Base-by-base conservation (phyloP, 768 basidiomycete species). In the Leccinum subtestaceum region DNA sequence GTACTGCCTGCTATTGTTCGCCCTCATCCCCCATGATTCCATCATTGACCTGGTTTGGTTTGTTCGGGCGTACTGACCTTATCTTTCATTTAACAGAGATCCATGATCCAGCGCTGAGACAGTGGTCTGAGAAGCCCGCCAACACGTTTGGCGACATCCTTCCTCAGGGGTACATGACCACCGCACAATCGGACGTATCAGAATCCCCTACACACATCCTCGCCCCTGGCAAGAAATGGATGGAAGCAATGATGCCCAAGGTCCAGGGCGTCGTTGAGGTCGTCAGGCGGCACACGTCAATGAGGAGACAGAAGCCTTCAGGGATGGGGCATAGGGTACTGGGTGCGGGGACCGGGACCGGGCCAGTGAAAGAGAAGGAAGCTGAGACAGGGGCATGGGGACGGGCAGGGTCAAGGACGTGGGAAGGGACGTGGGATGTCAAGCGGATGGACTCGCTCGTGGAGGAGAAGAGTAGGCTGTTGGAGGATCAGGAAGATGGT, bases 121-220 rank as follows among this genome's bases (percentile, higher is more conserved):
- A 61, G 13, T 65, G 64, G 61, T 64, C 65, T 12, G 49, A 51
- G n/a, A 63, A 52, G n/a, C 66, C 69, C 1, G 60, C 69, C 40
- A 66, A 71, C 49, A 78, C 80, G 5, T 84, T 84, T 62, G 71
- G 72, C 40, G 80, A 83, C 43, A 77, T 84, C 19, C 71, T 84
- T 10, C 80, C 83, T 2, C 55, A 77, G 5, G 63, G 72, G 8
- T 71, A 77, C n/a, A 82, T 84, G 57, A 74, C 81, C 3, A 67
- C 78, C 0, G 73, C 73, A 2, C 51, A 58, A 23, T 58, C 68
- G 5, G 51, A 32, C 72, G 2, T 61, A 72, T 1, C 60, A 72
- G 29, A 55, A 43, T 45, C 55, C 36, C 65, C 60, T 13, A 56
- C 64, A 21, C 13, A 40, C 4, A 19, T 32, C 2, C 2, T 58